Evolutionary conservation across 176 grass and related monocot species (phyloP).

Genomic region (Oryza officinalis): DNA sequence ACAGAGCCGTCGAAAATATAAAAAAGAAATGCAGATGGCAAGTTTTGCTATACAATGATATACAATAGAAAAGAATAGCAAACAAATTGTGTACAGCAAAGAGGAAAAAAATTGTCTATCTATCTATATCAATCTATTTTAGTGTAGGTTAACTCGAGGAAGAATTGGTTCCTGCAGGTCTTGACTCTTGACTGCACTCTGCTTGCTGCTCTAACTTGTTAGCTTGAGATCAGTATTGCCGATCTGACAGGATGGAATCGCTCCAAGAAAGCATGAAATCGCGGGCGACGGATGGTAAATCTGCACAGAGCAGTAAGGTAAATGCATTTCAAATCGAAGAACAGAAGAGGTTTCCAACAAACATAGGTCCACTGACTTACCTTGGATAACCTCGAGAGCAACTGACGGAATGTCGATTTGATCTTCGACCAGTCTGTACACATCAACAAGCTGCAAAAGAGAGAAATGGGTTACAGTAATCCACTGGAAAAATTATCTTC

Average conservation of each 20-base stretch:
- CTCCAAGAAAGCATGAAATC: slow-evolving; percentile 97
- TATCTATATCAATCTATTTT: slow-evolving; percentile 26
- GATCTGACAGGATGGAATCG: slow-evolving; percentile 82
- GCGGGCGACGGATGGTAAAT: slow-evolving; percentile 69
- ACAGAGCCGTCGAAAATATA: not conserved
- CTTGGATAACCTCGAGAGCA: slow-evolving; percentile 83
- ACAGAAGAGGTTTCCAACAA: not conserved
- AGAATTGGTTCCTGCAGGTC: not conserved
- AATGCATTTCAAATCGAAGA: not conserved
- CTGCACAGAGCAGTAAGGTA: slow-evolving; percentile 45
- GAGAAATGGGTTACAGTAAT: not conserved
- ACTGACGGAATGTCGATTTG: slow-evolving; percentile 87
- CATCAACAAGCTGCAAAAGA: slow-evolving; percentile 73
- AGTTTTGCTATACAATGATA: slow-evolving; percentile 29
- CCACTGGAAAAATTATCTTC: not conserved
- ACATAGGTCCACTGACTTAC: slow-evolving; percentile 41
- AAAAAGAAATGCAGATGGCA: not conserved
- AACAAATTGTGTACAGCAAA: too few relatives aligned
- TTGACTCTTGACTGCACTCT: not conserved
- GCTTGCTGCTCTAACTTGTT: slow-evolving; percentile 27
- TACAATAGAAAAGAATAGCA: not conserved
- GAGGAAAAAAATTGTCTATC: too few relatives aligned
- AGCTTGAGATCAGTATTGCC: slow-evolving; percentile 39
- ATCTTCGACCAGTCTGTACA: slow-evolving; percentile 92
- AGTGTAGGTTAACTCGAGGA: slow-evolving; percentile 7